Evolutionary conservation across 352 stramenopile genomes (phyloP), one percentile per base, ranked within the genome.

Genomic region (Globisporangium cylindrosporum): DNA sequence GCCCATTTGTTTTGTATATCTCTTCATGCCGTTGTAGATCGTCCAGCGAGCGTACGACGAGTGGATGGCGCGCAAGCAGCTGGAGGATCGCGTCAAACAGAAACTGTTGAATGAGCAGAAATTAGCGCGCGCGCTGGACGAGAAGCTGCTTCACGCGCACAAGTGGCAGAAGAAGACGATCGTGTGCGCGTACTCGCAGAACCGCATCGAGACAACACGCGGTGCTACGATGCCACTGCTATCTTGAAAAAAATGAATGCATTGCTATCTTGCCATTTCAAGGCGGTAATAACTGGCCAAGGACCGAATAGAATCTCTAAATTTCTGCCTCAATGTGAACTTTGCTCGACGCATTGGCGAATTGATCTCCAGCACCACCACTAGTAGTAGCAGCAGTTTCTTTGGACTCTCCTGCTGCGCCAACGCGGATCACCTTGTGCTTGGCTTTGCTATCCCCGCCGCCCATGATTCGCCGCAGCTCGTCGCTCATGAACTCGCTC

Each of bases 401-500:
- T 15, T 61, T 65, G 32, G n/a, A 6, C 24, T 41, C 58, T 49
- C 22, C 43, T 49, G 3, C 29, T 29, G 62, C 59, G 0, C 67
- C 69, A 32, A 92, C 82, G 20, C 75, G 75, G 41, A 92, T 79
- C 7, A 79, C 56, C 24, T 75, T 81, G 24, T 68, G 71, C 38
- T 80, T 89, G 34, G 20, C n/a, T 48, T 4, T 20, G n/a, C 18
- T 10, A 5, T 51, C 43, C 10, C 60, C 62, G 32, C 71, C 76
- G 29, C 82, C 81, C 82, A 92, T 90, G 62, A 90, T 89, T 10
- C 68, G 66, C 1, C 72, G 76, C 4, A 95, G 79, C 38, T 93
- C 84, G 8, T 85, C 72, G 70, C 82, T 94, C 87, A 96, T 96
- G 67, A 88, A 95, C 49, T 84, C 82, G 22, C 86, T 92, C 5